Evolutionary conservation across 192 early-diverging fungal species (phyloP), one percentile per base, ranked within the genome.

Genomic region (Coemansia sp.): DNA sequence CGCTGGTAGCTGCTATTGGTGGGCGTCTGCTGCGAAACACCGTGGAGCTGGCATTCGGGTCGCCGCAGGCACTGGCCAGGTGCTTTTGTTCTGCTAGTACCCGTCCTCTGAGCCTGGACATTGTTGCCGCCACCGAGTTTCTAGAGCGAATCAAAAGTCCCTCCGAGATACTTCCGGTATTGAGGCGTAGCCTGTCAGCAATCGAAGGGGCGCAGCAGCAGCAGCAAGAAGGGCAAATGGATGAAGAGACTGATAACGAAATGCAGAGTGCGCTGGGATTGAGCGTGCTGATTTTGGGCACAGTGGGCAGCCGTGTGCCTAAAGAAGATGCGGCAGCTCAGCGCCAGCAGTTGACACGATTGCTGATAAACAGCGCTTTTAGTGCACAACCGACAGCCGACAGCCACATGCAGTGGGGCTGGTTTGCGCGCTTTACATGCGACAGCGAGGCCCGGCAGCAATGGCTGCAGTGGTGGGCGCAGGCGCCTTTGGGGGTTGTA

Each of bases 391-490:
- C 17, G 16, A 37, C 31, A n/a, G 51, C 17, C 30, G 44, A 26
- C 18, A 1, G 5, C 3, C 40, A 41, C 8, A 14, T 14, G 36
- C 1, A 34, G n/a, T n/a, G 31, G 40, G 12, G 12, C 14, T 69
- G 72, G 66, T 60, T 56, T 38, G 58, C 42, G 41, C 40, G 30
- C 17, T 76, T 69, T 70, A 44, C 52, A 3, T 56, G 47, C 21
- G 62, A 58, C 39, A 62, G 54, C 20, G 21, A 15, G 5, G 49
- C 36, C 50, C 60, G 69, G 37, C 64, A 51, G 18, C 58, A 60
- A 18, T 79, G 76, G 76, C 23, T 62, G 5, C 15, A 15, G 45
- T 79, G 68, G 69, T 79, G 68, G 68, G 64, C 69, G 12, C 16
- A 40, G 3, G 58, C 57, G 17, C 76, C 76, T 2, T 50, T 56